Evolutionary conservation across 768 basidiomycete genomes (phyloP).

Genomic region (Clathrus columnatus): DNA sequence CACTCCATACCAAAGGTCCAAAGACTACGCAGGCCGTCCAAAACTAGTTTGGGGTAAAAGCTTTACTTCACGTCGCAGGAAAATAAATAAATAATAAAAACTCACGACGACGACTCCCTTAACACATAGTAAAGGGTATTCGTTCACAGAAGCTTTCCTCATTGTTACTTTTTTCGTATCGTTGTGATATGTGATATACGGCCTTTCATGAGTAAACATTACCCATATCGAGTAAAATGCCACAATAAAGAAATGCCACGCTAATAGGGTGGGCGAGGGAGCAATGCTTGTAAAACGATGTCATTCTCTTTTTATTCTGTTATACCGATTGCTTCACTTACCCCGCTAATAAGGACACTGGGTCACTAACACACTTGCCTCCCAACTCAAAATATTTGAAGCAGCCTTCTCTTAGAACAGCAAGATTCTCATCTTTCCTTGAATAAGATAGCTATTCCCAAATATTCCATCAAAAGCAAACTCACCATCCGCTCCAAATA

Average conservation of each 20-base stretch:
- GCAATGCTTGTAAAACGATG: slow-evolving; percentile 43
- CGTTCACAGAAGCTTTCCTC: slow-evolving; percentile 29
- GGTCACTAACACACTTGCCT: slow-evolving; percentile 80
- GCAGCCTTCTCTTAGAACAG: slow-evolving; percentile 70
- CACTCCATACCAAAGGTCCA: slow-evolving; percentile 79
- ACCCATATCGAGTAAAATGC: slow-evolving; percentile 92
- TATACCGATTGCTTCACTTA: slow-evolving; percentile 28
- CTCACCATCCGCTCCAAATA: slow-evolving; percentile 91
- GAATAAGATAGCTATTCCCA: background rate
- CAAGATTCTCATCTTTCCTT: slow-evolving; percentile 46
- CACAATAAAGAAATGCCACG: slow-evolving; percentile 90
- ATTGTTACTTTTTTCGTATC: background rate
- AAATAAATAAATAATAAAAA: background rate
- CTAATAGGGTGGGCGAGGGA: slow-evolving; percentile 71
- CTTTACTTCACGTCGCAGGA: slow-evolving; percentile 32
- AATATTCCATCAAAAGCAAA: no score
- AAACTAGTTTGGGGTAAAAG: slow-evolving; percentile 53
- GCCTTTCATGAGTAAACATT: slow-evolving; percentile 61
- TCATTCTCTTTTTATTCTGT: background rate
- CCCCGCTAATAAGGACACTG: slow-evolving; percentile 86
- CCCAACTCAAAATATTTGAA: slow-evolving; percentile 97
- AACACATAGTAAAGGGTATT: slow-evolving; percentile 61
- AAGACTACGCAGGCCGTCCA: slow-evolving; percentile 90
- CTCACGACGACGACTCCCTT: slow-evolving; percentile 60
- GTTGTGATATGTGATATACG: slow-evolving; percentile 23